Conservation (phyloP, 2,329 filamentous ascomycete genomes). For the Beauveria brongniartii region DNA sequence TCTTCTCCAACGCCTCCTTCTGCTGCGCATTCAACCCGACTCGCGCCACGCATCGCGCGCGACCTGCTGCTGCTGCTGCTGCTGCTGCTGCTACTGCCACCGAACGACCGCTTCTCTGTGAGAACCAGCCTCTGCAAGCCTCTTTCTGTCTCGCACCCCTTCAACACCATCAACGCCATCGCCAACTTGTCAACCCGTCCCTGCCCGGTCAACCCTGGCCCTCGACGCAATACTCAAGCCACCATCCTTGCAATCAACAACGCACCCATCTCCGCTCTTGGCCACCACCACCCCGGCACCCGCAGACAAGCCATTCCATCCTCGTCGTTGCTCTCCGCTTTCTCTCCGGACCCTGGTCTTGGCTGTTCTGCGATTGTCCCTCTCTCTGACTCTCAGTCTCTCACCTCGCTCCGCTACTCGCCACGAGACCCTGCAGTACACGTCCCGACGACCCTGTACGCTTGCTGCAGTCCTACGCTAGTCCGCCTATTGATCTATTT, state of each 20-base stretch:
- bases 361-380: neutral
- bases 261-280: neutral
- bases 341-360: neutral
- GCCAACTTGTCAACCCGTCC: neutral
- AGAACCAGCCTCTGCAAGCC: neutral
- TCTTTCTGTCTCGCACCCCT: neutral
- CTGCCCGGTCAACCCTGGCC: neutral
- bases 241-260: neutral
- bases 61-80: neutral
- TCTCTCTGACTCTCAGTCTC: neutral
- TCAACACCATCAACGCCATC: too few species aligned
- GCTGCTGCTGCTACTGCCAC: too few species aligned
- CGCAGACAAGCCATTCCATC: neutral
- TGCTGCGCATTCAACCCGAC: neutral
- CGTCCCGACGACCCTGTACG: conserved; percentile 3
- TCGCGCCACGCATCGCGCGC: neutral
- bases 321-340: neutral
- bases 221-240: neutral
- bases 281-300: neutral
- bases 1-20: neutral
- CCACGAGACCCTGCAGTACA: neutral
- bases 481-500: neutral
- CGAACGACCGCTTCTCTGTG: neutral
- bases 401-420: neutral
- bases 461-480: neutral